A percentile compares a stretch with the other conserved stretches of the same genome.
phyloP scores from a whole-genome alignment of 208 protist genomes.

The Trypanosoma boissoni region DNA sequence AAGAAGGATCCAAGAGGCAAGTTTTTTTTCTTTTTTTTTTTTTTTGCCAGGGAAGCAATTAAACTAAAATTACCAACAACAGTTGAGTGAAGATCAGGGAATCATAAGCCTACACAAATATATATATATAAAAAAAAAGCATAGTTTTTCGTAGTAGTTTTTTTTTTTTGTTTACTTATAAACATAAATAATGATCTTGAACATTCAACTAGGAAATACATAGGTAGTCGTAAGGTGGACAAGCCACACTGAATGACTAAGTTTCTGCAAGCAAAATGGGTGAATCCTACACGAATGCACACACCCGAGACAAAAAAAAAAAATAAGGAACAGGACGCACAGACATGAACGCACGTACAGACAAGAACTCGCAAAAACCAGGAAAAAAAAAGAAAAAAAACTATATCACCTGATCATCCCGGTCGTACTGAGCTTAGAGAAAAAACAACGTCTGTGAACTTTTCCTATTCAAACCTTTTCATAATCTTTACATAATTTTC shows the following conservation, averaged over 20 bases:
- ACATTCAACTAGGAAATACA: conserved; percentile 26
- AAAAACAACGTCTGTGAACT: conserved; percentile 3
- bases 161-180: conserved; percentile 10
- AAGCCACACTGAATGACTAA: too few relatives aligned
- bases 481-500: too few relatives aligned
- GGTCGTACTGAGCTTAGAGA: not conserved
- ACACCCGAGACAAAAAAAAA: not conserved
- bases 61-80: too few relatives aligned
- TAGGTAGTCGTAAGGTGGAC: not conserved
- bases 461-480: too few relatives aligned
- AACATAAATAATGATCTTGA: too few relatives aligned
- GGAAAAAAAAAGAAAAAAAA: conserved; percentile 7
- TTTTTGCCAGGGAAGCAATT: too few relatives aligned
- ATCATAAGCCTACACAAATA: too few relatives aligned
- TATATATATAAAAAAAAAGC: conserved; percentile 1
- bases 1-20: not conserved
- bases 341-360: not conserved
- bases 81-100: too few relatives aligned
- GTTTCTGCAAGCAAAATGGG: too few relatives aligned
- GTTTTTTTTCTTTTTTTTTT: not conserved
- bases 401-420: too few relatives aligned
- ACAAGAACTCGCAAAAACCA: conserved; percentile 3
- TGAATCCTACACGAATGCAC: too few relatives aligned
- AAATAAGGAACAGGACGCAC: not conserved
- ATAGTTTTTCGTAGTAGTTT: not conserved